These are phyloP conservation scores for Cercophora scortea DNA, from an alignment of 495 filamentous ascomycete genomes.

Conservation along the genomic window DNA sequence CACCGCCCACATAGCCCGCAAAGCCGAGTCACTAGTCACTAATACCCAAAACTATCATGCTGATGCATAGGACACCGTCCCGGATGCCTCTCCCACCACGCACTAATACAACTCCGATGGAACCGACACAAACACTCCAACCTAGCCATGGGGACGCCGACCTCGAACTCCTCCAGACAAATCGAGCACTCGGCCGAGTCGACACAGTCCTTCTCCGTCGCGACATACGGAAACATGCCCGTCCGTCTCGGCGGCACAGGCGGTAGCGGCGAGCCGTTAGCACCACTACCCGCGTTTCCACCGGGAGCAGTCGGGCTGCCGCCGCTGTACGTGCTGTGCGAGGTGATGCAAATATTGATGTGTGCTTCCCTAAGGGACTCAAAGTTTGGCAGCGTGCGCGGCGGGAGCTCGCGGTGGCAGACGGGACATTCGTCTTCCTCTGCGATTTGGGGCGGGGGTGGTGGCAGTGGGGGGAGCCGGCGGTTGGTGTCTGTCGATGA, in stretches of 20 bases:
- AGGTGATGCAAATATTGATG: conserved; percentile 65
- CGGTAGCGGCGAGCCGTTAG: conserved; percentile 10
- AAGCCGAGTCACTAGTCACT: not conserved
- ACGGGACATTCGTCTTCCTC: conserved; percentile 92
- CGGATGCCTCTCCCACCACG: conserved; percentile 45
- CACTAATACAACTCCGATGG: conserved; percentile 60
- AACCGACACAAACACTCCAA: conserved; percentile 93
- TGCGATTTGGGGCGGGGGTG: conserved; percentile 34
- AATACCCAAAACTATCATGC: conserved; percentile 43
- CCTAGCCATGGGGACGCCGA: conserved; percentile 71
- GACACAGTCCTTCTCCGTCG: conserved; percentile 88
- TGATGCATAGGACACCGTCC: conserved; percentile 50
- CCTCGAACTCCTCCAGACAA: conserved; percentile 92
- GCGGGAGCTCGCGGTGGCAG: conserved; percentile 70
- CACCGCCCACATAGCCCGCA: too few species aligned
- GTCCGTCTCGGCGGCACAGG: conserved; percentile 29
- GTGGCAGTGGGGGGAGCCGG: conserved; percentile 17
- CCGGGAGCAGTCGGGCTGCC: conserved; percentile 5
- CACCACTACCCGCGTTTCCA: conserved; percentile 6
- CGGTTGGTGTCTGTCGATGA: conserved; percentile 7
- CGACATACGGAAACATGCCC: conserved; percentile 56
- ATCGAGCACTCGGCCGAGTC: conserved; percentile 84
- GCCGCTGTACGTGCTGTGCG: conserved; percentile 33
- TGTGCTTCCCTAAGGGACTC: conserved; percentile 65
- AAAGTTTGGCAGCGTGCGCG: conserved; percentile 49